Evolutionary conservation across 2,329 filamentous ascomycete species (phyloP), one percentile per base, ranked within the genome.

Genomic region (Hypomyces perniciosus): DNA sequence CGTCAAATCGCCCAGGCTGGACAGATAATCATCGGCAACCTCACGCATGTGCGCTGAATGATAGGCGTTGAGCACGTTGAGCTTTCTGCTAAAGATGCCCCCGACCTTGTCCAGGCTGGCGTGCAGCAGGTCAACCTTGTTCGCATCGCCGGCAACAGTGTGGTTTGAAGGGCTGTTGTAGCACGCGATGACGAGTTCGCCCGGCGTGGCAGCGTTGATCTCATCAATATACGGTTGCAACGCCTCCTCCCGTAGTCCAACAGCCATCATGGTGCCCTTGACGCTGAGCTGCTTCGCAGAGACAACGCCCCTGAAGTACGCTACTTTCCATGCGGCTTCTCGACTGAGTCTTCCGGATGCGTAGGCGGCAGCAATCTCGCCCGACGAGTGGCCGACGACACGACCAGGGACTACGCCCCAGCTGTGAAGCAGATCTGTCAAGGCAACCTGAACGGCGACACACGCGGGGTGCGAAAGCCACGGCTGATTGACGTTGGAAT

Each of bases 341-440:
- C 29, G 42, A 31, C 33, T 39, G n/a, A 50, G 41, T 39, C 33
- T 44, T 20, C 50, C 38, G 30, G 45, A 38, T 12, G 30, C 33
- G 20, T 51, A 51, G n/a, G 44, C 50, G 9, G 50, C 50, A 28
- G 50, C 50, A 38, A 51, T 51, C 44, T 51, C 50, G 27, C 50
- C 50, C 12, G 38, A 43, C 8, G 50, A 51, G 31, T 51, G 50
- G 38, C 50, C 50, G 13, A 48, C 39, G 31, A 51, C 50, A 27
- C 38, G 29, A 9, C 20, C 10, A 4, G 50, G 50, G 12, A n/a
- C 13, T 20, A 51, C 43, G 31, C 38, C 33, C 44, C 44, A 51
- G n/a, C 30, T 28, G 4, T 27, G 30, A 26, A 51, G 6, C 30
- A 51, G 28, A 37, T 47, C 44, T 10, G 43, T 39, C 10, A 48